These are phyloP conservation scores for Keithomyces neogunnii DNA, from an alignment of 2,329 filamentous ascomycete species.

Conservation along the genomic window DNA sequence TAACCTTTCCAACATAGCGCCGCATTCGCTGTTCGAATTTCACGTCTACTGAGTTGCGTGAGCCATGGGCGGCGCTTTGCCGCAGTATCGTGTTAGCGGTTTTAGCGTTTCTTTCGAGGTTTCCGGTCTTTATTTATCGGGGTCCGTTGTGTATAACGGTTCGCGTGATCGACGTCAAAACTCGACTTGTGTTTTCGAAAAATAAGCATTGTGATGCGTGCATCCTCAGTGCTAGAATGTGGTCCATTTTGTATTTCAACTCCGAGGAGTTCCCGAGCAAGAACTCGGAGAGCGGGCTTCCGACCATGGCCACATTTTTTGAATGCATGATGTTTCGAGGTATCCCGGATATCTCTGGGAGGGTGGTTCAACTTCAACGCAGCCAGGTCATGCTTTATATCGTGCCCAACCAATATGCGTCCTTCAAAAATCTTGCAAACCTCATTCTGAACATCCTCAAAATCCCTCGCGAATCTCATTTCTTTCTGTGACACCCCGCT, in stretches of 20 bases:
- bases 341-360: conserved; percentile 72
- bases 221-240: conserved; percentile 69
- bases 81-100: background rate
- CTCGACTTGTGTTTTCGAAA: conserved; percentile 75
- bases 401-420: conserved; percentile 74
- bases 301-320: conserved; percentile 58
- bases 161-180: conserved; percentile 75
- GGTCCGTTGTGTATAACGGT: conserved; percentile 45
- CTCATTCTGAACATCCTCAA: conserved; percentile 68
- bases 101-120: conserved; percentile 4
- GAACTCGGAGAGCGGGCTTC: conserved; percentile 56
- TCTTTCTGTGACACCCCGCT: conserved; percentile 72
- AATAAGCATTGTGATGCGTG: conserved; percentile 79
- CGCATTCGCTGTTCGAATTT: background rate
- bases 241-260: conserved; percentile 55
- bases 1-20: background rate
- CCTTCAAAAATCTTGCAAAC: conserved; percentile 61
- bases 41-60: background rate
- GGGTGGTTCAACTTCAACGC: conserved; percentile 74
- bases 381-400: conserved; percentile 69
- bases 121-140: conserved; percentile 19
- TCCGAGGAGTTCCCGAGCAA: conserved; percentile 49
- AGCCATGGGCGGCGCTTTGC: no score
- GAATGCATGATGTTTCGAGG: conserved; percentile 68
- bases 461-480: conserved; percentile 60